These are phyloP conservation scores for Verticillium longisporum DNA, from an alignment of 2,329 filamentous ascomycete genomes.

Conservation along the genomic window DNA sequence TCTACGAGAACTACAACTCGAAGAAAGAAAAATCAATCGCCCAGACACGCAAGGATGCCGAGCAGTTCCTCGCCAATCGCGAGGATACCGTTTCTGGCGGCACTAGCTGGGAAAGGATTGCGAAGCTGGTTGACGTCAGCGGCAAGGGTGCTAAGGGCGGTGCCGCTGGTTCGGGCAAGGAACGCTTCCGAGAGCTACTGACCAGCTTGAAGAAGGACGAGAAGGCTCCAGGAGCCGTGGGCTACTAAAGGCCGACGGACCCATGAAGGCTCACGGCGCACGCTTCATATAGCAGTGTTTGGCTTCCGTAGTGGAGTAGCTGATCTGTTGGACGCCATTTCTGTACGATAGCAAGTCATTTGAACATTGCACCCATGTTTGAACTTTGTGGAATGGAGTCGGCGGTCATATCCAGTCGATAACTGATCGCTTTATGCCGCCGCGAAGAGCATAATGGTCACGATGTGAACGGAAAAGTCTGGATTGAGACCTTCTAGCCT, in stretches of 20 bases:
- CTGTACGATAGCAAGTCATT: slow-evolving; percentile 1
- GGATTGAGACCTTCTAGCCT: slow-evolving; percentile 5
- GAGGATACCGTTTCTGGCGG: slow-evolving; percentile 93
- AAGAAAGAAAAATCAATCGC: slow-evolving; percentile 92
- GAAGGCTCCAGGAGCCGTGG: slow-evolving; percentile 65
- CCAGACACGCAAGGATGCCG: slow-evolving; percentile 85
- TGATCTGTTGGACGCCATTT: not conserved
- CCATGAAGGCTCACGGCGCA: not conserved
- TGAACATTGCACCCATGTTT: not conserved
- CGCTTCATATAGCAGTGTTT: not conserved
- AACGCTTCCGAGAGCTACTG: slow-evolving; percentile 88
- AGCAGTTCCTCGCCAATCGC: slow-evolving; percentile 80
- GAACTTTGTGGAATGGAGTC: not conserved
- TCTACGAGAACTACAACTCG: slow-evolving; percentile 98
- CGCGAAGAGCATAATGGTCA: no score
- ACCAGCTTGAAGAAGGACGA: slow-evolving; percentile 87
- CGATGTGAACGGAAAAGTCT: not conserved
- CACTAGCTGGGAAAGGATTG: slow-evolving; percentile 97
- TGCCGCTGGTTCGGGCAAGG: slow-evolving; percentile 85
- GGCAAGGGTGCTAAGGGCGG: slow-evolving; percentile 87
- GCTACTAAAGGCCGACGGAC: slow-evolving; percentile 37
- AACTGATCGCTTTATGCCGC: no score
- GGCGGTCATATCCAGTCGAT: not conserved
- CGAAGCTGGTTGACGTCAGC: slow-evolving; percentile 94
- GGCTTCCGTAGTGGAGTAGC: slow-evolving; percentile 2